These are phyloP conservation scores for Candida gigantensis DNA, from an alignment of 1,139 yeast genomes.

Conservation along the genomic window DNA sequence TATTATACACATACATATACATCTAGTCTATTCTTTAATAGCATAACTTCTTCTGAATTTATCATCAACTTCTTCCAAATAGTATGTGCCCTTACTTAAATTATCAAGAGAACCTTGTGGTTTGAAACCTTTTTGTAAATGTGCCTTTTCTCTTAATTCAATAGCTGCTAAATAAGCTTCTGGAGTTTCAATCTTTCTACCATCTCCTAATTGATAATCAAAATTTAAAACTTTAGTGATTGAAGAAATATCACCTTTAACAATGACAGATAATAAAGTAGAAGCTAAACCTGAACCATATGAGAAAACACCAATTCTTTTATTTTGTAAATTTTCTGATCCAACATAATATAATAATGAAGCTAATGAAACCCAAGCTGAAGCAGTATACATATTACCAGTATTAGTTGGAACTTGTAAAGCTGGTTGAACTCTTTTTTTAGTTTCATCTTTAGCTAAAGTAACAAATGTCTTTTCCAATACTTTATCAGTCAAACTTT, in stretches of 20 bases:
- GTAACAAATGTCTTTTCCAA: constrained; percentile 85
- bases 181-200: constrained; percentile 72
- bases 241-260: constrained; percentile 76
- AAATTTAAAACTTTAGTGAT: constrained; percentile 70
- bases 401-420: constrained; percentile 91
- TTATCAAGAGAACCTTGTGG: constrained; percentile 80
- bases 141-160: constrained; percentile 85
- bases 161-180: constrained; percentile 79
- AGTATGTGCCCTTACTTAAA: constrained; percentile 76
- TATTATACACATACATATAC: no score
- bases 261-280: constrained; percentile 76
- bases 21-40: constrained; percentile 56
- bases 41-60: constrained; percentile 83
- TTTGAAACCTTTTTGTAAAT: constrained; percentile 71
- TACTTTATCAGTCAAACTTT: constrained; percentile 73
- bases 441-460: constrained; percentile 70
- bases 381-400: constrained; percentile 98
- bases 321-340: constrained; percentile 69
- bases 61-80: constrained; percentile 82
- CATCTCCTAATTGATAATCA: constrained; percentile 62
- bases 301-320: constrained; percentile 90
- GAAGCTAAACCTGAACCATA: constrained; percentile 99
- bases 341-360: constrained; percentile 80
- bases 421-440: constrained; percentile 76
- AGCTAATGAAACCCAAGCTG: constrained; percentile 84